Percentiles rank a stretch among this genome's conserved stretches.
Conservation (phyloP, 192 early-diverging fungal genomes). For the Rhizophagus sp. region DNA sequence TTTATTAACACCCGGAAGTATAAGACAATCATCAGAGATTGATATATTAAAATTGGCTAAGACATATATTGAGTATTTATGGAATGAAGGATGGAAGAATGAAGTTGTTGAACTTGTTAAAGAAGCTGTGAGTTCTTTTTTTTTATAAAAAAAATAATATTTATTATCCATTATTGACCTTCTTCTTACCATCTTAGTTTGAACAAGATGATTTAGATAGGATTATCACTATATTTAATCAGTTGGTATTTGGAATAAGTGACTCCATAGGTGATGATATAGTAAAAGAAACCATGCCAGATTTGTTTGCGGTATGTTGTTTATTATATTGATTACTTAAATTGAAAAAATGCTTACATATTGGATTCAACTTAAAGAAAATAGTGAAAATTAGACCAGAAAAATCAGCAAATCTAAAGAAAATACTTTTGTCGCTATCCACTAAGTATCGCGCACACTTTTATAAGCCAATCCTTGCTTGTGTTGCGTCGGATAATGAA, state of each 20-base stretch:
- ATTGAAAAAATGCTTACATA: not conserved
- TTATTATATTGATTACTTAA: not conserved
- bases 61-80: slow-evolving; percentile 33
- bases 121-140: slow-evolving; percentile 18
- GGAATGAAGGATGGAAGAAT: slow-evolving; percentile 35
- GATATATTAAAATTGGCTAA: slow-evolving; percentile 23
- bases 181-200: slow-evolving; percentile 10
- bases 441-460: slow-evolving; percentile 38
- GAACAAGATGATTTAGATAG: slow-evolving; percentile 25
- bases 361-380: slow-evolving; percentile 32
- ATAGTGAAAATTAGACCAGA: slow-evolving; percentile 40
- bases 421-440: slow-evolving; percentile 43
- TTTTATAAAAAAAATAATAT: not conserved
- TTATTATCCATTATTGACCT: not conserved
- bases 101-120: slow-evolving; percentile 23
- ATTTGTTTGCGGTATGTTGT: slow-evolving; percentile 44
- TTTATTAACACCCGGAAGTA: not conserved
- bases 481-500: slow-evolving; percentile 52
- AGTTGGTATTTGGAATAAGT: slow-evolving; percentile 20
- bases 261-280: slow-evolving; percentile 42
- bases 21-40: slow-evolving; percentile 1
- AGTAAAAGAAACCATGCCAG: slow-evolving; percentile 43
- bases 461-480: slow-evolving; percentile 56
- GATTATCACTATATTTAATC: slow-evolving; percentile 20
- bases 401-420: slow-evolving; percentile 37